These are phyloP conservation scores for Danielia reshetovae DNA, from an alignment of 805 yeast genomes.

Conservation along the genomic window DNA sequence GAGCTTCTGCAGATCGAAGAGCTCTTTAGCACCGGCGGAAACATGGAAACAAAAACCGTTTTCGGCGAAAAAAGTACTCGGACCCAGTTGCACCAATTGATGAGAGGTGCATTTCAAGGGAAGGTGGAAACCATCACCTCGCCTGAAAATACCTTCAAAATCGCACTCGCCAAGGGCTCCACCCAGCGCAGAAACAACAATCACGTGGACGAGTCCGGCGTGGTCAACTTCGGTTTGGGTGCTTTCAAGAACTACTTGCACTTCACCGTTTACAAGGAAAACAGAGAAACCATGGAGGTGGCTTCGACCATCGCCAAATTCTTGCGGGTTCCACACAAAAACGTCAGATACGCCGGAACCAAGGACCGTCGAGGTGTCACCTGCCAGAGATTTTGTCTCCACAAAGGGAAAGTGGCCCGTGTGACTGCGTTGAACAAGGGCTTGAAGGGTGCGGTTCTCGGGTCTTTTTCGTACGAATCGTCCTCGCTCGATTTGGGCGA, in stretches of 20 bases:
- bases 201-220: conserved; percentile 46
- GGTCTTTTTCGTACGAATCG: conserved; percentile 70
- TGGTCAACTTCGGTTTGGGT: conserved; percentile 71
- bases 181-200: conserved; percentile 37
- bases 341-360: conserved; percentile 85
- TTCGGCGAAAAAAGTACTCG: conserved; percentile 71
- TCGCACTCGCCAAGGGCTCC: conserved; percentile 48
- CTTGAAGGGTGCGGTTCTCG: conserved; percentile 72
- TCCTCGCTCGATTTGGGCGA: conserved; percentile 72
- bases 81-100: conserved; percentile 70
- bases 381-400: conserved; percentile 72
- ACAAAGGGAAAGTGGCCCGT: conserved; percentile 67
- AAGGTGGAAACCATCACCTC: conserved; percentile 79
- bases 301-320: conserved; percentile 70
- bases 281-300: conserved; percentile 96
- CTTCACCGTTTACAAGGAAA: conserved; percentile 84
- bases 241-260: conserved; percentile 64
- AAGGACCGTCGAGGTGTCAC: conserved; percentile 96
- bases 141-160: conserved; percentile 56
- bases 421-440: conserved; percentile 72
- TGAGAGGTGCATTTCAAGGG: conserved; percentile 70
- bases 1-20: conserved; percentile 55
- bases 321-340: conserved; percentile 67
- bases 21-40: conserved; percentile 51
- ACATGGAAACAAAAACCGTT: conserved; percentile 51